Evolutionary conservation across 768 basidiomycete species (phyloP).

Genomic region (Suillus occidentalis): DNA sequence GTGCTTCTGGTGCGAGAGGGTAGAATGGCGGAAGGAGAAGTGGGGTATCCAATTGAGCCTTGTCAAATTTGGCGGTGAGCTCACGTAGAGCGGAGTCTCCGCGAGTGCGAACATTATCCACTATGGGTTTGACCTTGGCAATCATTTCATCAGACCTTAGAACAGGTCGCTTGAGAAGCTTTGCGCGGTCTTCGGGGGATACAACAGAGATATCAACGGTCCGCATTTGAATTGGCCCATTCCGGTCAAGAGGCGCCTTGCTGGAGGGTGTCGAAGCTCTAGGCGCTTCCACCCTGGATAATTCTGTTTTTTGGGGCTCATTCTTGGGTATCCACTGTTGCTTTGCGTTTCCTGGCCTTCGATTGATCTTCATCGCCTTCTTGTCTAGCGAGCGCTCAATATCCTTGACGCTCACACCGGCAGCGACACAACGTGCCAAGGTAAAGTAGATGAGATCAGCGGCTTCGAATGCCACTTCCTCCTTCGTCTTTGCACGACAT

Average conservation of each 20-base stretch:
- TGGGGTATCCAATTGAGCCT: slow-evolving; percentile 66
- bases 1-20: slow-evolving; percentile 44
- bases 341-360: slow-evolving; percentile 91
- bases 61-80: slow-evolving; percentile 93
- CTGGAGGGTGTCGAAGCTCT: slow-evolving; percentile 30
- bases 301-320: slow-evolving; percentile 16
- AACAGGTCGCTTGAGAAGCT: slow-evolving; percentile 85
- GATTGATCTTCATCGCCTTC: slow-evolving; percentile 84
- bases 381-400: slow-evolving; percentile 81
- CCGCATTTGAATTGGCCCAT: slow-evolving; percentile 73
- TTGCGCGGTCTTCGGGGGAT: slow-evolving; percentile 53
- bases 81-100: slow-evolving; percentile 88
- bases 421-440: slow-evolving; percentile 77
- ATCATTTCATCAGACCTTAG: slow-evolving; percentile 67
- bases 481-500: slow-evolving; percentile 74
- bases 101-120: slow-evolving; percentile 76
- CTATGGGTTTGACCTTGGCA: slow-evolving; percentile 89
- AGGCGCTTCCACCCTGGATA: slow-evolving; percentile 19
- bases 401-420: slow-evolving; percentile 80
- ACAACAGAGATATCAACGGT: slow-evolving; percentile 57
- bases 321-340: slow-evolving; percentile 57
- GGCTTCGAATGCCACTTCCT: slow-evolving; percentile 91
- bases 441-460: slow-evolving; percentile 95
- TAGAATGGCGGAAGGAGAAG: slow-evolving; percentile 78
- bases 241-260: slow-evolving; percentile 21